Evolutionary conservation across 805 yeast species (phyloP), one percentile per base, ranked within the genome.

Genomic region (Candida lessepsii): DNA sequence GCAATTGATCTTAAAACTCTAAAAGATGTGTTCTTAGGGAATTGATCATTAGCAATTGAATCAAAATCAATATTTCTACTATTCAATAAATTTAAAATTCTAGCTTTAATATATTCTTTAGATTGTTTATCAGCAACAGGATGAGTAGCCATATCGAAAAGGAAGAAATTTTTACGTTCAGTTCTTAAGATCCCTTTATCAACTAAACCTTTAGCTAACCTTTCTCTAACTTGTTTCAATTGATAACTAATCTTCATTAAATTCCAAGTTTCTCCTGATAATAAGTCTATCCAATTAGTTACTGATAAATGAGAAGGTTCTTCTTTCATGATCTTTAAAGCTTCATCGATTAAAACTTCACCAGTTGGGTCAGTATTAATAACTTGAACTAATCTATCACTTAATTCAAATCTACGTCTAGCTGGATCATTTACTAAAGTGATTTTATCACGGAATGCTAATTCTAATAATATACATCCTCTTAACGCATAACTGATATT

Each of bases 111-210:
- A 40, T 81, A 80, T 50, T 87, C 95, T 64, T 93, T 93, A 36
- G 95, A 81, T 48, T 80, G 69, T 31, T 83, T 75, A 62, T 93
- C 99, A 23, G 90, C 83, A 10, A 93, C 78, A 6, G 99, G 99
- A 63, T 95, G 99, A 7, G 99, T 93, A 21, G 99, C 96, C 97
- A 93, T 93, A 63, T 93, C 99, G 54, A 93, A 93, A 39, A 93
- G 70, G 55, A 93, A 80, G 60, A 93, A 93, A 67, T 88, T 93
- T 60, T 90, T 88, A 62, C 95, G 80, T 64, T 93, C 99, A 6
- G 99, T 93, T 67, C 96, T 82, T 56, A 95, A 75, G 33, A 93
- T 83, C 16, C 99, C 98, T 67, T 93, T 93, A 63, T 93, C 99
- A 27, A 95, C 99, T 39, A 93, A 73, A 0, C 99, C 99, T 65